These are phyloP conservation scores for Arachnopeziza araneosa DNA, from an alignment of 2,329 filamentous ascomycete genomes.

Conservation along the genomic window DNA sequence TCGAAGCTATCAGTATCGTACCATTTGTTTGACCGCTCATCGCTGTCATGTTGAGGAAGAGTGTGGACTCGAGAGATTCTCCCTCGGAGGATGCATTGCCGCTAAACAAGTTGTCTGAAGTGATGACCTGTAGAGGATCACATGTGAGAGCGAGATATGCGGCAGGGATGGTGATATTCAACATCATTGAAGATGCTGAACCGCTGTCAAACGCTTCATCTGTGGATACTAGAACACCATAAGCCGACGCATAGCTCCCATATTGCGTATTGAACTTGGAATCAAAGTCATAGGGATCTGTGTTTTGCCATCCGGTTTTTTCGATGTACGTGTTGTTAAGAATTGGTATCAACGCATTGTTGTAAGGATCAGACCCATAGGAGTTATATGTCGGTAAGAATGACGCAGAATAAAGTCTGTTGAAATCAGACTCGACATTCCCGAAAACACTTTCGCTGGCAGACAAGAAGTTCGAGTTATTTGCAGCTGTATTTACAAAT, in stretches of 20 bases:
- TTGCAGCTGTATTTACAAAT: background rate
- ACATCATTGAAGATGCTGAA: background rate
- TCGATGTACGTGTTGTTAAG: background rate
- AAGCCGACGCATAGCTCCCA: background rate
- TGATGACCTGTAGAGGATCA: background rate
- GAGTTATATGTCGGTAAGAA: background rate
- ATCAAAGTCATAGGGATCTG: background rate
- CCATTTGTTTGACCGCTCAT: background rate
- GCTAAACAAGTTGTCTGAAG: background rate
- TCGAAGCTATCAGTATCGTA: background rate
- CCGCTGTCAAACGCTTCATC: background rate
- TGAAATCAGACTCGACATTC: background rate
- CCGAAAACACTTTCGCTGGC: background rate
- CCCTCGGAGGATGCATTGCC: background rate
- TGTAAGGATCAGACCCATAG: background rate
- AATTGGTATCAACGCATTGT: constrained; percentile 1
- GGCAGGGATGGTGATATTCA: background rate
- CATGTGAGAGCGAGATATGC: background rate
- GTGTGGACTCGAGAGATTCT: background rate
- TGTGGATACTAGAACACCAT: background rate
- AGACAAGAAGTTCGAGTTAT: background rate
- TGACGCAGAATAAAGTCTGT: background rate
- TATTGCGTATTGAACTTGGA: background rate
- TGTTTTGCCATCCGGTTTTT: background rate
- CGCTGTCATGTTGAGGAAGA: background rate